A percentile compares a stretch with the other conserved stretches of the same genome.
These are phyloP conservation scores for Fusarium sp. DNA, from an alignment of 2,329 filamentous ascomycete species.

Conservation along the genomic window DNA sequence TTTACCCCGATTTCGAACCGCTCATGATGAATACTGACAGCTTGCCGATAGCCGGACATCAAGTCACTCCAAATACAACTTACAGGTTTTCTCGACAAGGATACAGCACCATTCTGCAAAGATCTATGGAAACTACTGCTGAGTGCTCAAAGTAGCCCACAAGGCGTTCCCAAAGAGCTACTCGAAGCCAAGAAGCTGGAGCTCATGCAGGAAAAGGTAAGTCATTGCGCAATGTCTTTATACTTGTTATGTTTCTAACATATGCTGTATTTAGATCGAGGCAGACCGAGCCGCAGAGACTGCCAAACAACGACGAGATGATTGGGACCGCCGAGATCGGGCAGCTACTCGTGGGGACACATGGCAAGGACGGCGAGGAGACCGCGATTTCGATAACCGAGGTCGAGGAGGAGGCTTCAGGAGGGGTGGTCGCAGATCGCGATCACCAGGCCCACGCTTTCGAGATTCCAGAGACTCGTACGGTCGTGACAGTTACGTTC, in stretches of 20 bases:
- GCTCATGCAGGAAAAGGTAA: constrained; percentile 92
- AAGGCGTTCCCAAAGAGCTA: constrained; percentile 93
- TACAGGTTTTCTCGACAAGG: constrained; percentile 93
- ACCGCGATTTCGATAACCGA: constrained; percentile 60
- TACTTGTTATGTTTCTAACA: constrained; percentile 8
- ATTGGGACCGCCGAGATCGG: constrained; percentile 69
- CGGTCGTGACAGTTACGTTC: constrained; percentile 65
- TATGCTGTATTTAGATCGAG: constrained; percentile 69
- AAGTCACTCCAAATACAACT: constrained; percentile 95
- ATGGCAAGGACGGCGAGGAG: constrained; percentile 65
- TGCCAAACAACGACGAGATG: constrained; percentile 75
- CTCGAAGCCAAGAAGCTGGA: constrained; percentile 97
- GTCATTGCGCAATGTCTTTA: not conserved
- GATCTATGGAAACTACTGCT: constrained; percentile 92
- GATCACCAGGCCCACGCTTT: constrained; percentile 59
- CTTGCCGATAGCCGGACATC: constrained; percentile 80
- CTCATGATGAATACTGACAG: constrained; percentile 42
- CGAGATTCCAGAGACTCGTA: constrained; percentile 58
- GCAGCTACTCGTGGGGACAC: constrained; percentile 64
- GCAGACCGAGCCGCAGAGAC: constrained; percentile 85
- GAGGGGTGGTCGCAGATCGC: constrained; percentile 59
- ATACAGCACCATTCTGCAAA: constrained; percentile 89
- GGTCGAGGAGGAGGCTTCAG: constrained; percentile 57
- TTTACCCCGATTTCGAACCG: not conserved
- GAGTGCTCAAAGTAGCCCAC: constrained; percentile 87